phyloP scores from a whole-genome alignment of 305 asterid species.

The Solanum hybrid region DNA sequence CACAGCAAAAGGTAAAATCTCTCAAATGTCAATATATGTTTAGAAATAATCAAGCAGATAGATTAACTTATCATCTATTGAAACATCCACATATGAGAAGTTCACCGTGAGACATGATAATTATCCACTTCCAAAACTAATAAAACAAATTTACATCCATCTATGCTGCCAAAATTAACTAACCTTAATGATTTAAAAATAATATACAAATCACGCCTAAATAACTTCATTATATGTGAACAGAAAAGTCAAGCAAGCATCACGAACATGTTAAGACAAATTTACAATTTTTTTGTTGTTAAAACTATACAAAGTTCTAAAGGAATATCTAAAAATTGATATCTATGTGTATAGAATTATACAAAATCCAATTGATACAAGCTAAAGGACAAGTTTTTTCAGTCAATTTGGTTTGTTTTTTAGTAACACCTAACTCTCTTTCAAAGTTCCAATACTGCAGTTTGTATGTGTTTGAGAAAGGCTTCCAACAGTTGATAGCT shows the following conservation, averaged over 20 bases:
- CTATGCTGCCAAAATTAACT: background rate
- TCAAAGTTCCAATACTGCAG: background rate
- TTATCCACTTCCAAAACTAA: background rate
- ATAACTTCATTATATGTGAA: background rate
- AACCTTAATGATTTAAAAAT: background rate
- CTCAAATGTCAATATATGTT: background rate
- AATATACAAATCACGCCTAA: background rate
- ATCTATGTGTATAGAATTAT: background rate
- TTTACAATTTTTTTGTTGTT: background rate
- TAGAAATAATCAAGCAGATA: background rate
- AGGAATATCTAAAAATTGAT: background rate
- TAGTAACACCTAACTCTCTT: background rate
- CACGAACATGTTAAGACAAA: background rate
- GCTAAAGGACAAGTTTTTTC: background rate
- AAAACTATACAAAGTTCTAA: background rate
- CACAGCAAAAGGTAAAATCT: background rate
- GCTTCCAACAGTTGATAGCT: background rate
- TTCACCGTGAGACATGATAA: background rate
- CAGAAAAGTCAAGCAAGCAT: background rate
- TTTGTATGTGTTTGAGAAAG: background rate
- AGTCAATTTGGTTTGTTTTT: background rate
- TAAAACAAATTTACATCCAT: background rate
- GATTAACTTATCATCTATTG: background rate
- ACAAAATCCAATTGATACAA: background rate
- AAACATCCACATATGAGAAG: background rate